Base-by-base conservation (phyloP, 805 yeast species). In the Candida ovalis region DNA sequence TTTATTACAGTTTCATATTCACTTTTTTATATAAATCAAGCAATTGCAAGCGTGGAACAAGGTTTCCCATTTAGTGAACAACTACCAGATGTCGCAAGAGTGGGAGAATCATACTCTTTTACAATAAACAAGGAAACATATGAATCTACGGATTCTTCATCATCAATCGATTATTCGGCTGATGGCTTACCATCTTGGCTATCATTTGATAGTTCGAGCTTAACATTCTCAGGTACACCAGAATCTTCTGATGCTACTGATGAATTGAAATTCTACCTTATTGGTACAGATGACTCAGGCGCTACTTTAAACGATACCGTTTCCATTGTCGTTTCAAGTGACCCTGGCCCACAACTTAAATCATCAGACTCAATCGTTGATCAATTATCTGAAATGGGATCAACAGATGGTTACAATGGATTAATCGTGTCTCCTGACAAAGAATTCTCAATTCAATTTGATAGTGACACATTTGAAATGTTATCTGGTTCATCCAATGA, bases 51-150 rank as follows among this genome's bases (percentile, higher is more conserved):
- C 5, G 38, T 35, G 21, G 21, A 35, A 12, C 8, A 17, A 36
- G 87, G 86, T 40, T 88, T 84, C 72, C 91, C 96, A n/a, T 80
- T 90, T 62, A 68, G 77, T 54, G 81, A 82, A 62, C 99, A 92
- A 68, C 74, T 83, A 21, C 98, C 98, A 4, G 85, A 89, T 30
- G 88, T 94, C 13, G 98, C 96, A 4, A 75, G 95, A 49, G 78
- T 81, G 15, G 79, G 79, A 50, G 73, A 79, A 56, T 56, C 63
- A 2, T 92, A 84, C 67, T 56, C 70, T 18, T 92, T 88, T 67
- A 75, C 83, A 33, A 67, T 92, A 38, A 83, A 90, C 46, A 70
- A 77, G 50, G 80, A 82, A 56, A 92, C 98, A 2, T 89, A 78
- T 64, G 61, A 71, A 44, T 73, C 80, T 1, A 23, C 41, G 7